A percentile compares a stretch with the other conserved stretches of the same genome.
Evolutionary conservation across 441 rosid species (phyloP).

Genomic region (Adansonia madagascariensis): DNA sequence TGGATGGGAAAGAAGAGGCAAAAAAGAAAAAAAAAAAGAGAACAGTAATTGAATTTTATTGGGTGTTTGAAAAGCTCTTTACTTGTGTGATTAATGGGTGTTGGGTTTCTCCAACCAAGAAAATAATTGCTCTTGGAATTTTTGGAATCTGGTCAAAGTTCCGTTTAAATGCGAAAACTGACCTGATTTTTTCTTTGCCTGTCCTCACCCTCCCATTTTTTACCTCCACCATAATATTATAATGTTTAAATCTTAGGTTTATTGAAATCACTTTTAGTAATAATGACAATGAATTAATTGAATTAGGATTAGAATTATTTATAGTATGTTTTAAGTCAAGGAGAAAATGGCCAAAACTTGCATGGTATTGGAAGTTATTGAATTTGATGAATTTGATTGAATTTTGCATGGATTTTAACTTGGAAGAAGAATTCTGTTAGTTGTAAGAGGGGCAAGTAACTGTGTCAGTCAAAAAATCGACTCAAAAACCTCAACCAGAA

Average conservation of each 20-base stretch:
- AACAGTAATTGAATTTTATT: conserved; percentile 1
- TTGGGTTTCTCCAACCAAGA: conserved; percentile 7
- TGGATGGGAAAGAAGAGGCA: background rate
- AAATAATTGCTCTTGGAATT: conserved; percentile 15
- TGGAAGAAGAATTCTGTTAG: background rate
- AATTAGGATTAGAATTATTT: too few species aligned
- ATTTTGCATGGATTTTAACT: background rate
- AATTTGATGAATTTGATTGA: background rate
- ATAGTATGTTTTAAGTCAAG: background rate
- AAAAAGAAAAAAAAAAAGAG: background rate
- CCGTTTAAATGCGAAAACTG: conserved; percentile 15
- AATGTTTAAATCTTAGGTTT: background rate
- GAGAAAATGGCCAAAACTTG: conserved; percentile 1
- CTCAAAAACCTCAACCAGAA: background rate
- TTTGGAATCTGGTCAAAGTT: conserved; percentile 32
- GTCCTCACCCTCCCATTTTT: background rate
- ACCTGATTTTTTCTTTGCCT: background rate
- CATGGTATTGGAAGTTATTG: background rate
- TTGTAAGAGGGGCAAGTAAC: background rate
- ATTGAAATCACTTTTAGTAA: background rate
- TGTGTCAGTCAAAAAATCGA: background rate
- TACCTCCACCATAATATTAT: background rate
- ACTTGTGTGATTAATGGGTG: conserved; percentile 8
- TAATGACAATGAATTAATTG: background rate
- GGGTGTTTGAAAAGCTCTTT: background rate